phyloP scores from a whole-genome alignment of 352 stramenopile species.

The Lagenidium sp. region DNA sequence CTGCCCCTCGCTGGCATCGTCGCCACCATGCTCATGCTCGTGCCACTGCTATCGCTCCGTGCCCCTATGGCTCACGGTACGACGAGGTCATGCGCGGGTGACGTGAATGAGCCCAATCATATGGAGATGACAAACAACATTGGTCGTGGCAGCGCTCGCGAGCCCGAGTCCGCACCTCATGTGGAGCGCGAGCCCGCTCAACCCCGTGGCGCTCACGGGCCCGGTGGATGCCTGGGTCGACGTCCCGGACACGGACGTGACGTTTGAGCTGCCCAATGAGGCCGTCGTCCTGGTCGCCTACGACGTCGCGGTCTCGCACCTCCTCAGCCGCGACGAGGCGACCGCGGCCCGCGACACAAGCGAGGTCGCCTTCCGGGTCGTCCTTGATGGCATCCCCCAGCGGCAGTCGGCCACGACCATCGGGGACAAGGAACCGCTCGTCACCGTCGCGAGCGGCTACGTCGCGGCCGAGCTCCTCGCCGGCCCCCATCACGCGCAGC shows the following conservation, averaged over 20 bases:
- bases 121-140: too few species aligned
- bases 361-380: constrained; percentile 54
- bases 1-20: too few species aligned
- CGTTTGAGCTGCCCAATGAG: constrained; percentile 42
- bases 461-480: constrained; percentile 40
- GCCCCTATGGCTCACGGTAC: too few species aligned
- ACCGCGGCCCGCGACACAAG: constrained; percentile 15
- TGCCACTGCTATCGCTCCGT: too few species aligned
- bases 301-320: constrained; percentile 49
- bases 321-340: constrained; percentile 12
- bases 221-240: constrained; percentile 39
- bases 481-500: constrained; percentile 32
- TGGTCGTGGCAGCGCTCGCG: too few species aligned
- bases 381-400: constrained; percentile 40
- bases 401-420: constrained; percentile 58
- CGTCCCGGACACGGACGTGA: constrained; percentile 37
- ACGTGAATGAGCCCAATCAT: too few species aligned
- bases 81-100: too few species aligned
- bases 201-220: constrained; percentile 5
- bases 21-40: too few species aligned
- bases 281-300: constrained; percentile 58
- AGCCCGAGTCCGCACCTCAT: constrained; percentile 37
- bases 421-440: constrained; percentile 44
- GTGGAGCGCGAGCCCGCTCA: constrained; percentile 54
- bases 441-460: constrained; percentile 45